Evolutionary conservation across 2,329 filamentous ascomycete genomes (phyloP).

Genomic region (Cytospora leucostoma): DNA sequence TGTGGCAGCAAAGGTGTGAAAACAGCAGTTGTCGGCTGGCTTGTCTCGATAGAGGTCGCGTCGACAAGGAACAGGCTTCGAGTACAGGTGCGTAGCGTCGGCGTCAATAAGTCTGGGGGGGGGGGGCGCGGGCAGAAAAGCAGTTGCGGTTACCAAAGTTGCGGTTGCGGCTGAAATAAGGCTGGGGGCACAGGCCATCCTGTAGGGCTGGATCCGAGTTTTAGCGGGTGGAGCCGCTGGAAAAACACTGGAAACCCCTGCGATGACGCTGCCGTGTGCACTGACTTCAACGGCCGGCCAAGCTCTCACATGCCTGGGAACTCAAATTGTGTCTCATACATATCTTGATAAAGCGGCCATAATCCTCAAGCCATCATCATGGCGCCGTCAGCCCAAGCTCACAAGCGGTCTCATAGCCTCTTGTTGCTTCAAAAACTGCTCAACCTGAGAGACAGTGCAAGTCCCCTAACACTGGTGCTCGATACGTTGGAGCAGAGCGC

Average conservation of each 20-base stretch:
- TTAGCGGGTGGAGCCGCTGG: constrained; percentile 15
- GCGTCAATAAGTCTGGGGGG: neutral
- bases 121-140: neutral
- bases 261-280: neutral
- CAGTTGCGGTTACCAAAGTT: too few relatives aligned
- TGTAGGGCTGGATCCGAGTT: constrained; percentile 15
- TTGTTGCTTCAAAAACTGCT: constrained; percentile 35
- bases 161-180: constrained; percentile 23
- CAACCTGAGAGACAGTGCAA: constrained; percentile 72
- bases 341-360: neutral
- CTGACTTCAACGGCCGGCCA: neutral
- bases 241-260: constrained; percentile 3
- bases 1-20: neutral
- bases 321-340: neutral
- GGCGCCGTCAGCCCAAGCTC: constrained; percentile 31
- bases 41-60: neutral
- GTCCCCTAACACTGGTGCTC: constrained; percentile 82
- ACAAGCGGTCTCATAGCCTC: constrained; percentile 33
- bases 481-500: constrained; percentile 84
- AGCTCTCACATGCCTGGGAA: neutral
- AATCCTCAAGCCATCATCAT: constrained; percentile 15
- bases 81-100: neutral
- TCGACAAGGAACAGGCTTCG: neutral
- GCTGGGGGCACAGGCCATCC: constrained; percentile 6
- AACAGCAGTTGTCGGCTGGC: neutral